These are phyloP conservation scores for Digitaria exilis DNA, from an alignment of 202 grass and related monocot species.

Conservation along the genomic window DNA sequence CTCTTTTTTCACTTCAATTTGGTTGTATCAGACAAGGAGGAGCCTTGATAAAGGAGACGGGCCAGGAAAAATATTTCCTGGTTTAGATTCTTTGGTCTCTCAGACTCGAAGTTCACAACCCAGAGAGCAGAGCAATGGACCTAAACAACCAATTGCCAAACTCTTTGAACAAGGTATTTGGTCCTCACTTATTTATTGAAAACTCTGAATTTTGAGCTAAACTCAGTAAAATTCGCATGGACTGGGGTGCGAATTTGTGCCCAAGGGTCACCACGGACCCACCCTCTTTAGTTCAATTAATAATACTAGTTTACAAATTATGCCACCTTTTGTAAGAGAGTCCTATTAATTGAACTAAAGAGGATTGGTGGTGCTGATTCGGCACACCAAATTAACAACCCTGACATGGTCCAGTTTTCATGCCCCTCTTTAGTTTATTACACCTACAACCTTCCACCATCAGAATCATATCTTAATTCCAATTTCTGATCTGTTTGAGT, in stretches of 20 bases:
- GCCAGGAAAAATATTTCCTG: constrained; percentile 92
- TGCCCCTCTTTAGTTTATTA: constrained; percentile 8
- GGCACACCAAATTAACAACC: too few relatives aligned
- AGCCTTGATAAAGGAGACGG: constrained; percentile 86
- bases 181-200: constrained; percentile 10
- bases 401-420: not conserved
- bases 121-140: constrained; percentile 86
- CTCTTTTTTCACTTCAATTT: constrained; percentile 32
- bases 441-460: not conserved
- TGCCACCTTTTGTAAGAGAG: too few relatives aligned
- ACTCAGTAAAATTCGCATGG: not conserved
- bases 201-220: constrained; percentile 19
- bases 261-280: too few relatives aligned
- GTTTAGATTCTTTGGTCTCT: constrained; percentile 88
- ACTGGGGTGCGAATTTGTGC: too few relatives aligned
- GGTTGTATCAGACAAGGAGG: constrained; percentile 70
- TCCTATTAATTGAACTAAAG: too few relatives aligned
- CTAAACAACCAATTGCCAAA: constrained; percentile 85
- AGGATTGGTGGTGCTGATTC: too few relatives aligned
- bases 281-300: too few relatives aligned
- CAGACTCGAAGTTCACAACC: constrained; percentile 76
- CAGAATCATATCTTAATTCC: not conserved
- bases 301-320: too few relatives aligned
- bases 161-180: constrained; percentile 95
- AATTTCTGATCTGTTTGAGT: constrained; percentile 25